phyloP scores from a whole-genome alignment of 352 stramenopile genomes.

The Phytopythium vexans region DNA sequence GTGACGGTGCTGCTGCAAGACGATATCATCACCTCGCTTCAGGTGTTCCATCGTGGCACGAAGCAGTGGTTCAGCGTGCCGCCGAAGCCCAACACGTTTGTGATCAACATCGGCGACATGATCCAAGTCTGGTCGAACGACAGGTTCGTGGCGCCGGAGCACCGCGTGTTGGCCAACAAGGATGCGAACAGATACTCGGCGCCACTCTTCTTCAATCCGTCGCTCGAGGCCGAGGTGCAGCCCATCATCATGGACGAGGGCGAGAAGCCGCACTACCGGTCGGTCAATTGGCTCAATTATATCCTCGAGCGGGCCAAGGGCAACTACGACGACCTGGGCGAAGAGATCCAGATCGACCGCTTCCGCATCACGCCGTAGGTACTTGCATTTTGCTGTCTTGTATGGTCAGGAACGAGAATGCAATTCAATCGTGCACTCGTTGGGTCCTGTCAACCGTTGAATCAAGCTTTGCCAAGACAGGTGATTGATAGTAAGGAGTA shows the following conservation, averaged over 20 bases:
- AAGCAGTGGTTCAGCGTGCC: conserved; percentile 48
- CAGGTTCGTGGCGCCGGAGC: conserved; percentile 41
- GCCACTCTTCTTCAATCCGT: conserved; percentile 67
- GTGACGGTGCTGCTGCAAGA: conserved; percentile 67
- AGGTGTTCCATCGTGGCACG: conserved; percentile 51
- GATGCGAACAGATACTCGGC: conserved; percentile 36
- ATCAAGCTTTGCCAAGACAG: no score
- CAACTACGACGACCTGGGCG: no score
- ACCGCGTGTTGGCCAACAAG: conserved; percentile 43
- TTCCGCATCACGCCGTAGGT: no score
- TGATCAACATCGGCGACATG: conserved; percentile 68
- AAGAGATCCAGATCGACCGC: no score
- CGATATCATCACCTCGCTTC: conserved; percentile 49
- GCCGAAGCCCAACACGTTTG: conserved; percentile 37
- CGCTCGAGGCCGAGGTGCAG: conserved; percentile 55
- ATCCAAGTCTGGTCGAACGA: conserved; percentile 63
- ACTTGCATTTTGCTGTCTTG: no score
- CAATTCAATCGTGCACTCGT: no score
- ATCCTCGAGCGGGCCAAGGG: conserved; percentile 84
- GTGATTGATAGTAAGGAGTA: no score
- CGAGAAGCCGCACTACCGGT: conserved; percentile 54
- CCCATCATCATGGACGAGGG: conserved; percentile 50
- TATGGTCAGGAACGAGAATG: no score
- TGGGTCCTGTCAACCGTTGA: no score
- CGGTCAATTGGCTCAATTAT: conserved; percentile 90